phyloP scores from a whole-genome alignment of 2,329 filamentous ascomycete species.

The Fusarium albosuccineum region DNA sequence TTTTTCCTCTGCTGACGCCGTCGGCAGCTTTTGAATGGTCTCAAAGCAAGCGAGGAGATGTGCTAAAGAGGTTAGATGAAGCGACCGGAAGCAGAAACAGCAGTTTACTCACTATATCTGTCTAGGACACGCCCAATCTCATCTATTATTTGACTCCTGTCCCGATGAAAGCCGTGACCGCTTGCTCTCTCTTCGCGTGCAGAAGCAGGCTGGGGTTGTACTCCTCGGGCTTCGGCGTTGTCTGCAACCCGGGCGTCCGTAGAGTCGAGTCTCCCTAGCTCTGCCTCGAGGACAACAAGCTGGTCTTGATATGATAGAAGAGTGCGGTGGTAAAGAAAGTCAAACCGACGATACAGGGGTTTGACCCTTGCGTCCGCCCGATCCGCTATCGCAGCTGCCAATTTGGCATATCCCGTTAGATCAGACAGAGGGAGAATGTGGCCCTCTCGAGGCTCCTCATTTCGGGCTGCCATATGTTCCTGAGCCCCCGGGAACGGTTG shows the following conservation, averaged over 20 bases:
- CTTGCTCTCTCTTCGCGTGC: conserved; percentile 23
- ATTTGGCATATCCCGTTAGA: conserved; percentile 72
- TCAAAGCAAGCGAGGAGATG: conserved; percentile 70
- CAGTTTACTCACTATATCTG: conserved; percentile 25
- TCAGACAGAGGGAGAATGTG: conserved; percentile 56
- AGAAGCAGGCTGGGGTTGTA: conserved; percentile 13
- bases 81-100: no score
- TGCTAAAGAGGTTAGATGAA: conserved; percentile 55
- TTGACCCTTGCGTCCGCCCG: conserved; percentile 49
- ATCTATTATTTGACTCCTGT: conserved; percentile 13
- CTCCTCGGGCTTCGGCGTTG: conserved; percentile 61
- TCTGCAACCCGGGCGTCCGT: conserved; percentile 62
- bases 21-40: conserved; percentile 62
- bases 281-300: conserved; percentile 82
- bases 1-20: conserved; percentile 63
- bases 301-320: conserved; percentile 89
- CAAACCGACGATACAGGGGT: conserved; percentile 87
- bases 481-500: conserved; percentile 13
- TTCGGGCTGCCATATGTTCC: conserved; percentile 25
- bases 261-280: conserved; percentile 63
- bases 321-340: conserved; percentile 83
- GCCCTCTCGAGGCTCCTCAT: neutral
- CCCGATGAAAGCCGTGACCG: conserved; percentile 2
- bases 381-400: conserved; percentile 66
- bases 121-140: conserved; percentile 12